Evolutionary conservation across 345 rosid species (phyloP).

Genomic region (Bruguiera gymnorhiza): DNA sequence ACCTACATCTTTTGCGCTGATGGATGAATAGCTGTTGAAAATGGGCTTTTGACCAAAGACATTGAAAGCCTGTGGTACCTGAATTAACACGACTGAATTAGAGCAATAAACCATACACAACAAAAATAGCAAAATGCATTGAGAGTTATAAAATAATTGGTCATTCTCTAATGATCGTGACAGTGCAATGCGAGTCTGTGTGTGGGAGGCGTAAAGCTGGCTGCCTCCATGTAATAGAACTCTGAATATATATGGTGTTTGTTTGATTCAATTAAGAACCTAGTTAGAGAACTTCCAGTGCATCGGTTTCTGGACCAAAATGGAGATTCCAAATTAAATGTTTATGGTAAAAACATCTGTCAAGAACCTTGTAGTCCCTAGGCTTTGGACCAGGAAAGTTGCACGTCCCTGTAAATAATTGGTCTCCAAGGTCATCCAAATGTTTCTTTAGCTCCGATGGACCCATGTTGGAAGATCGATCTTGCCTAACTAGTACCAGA

Average conservation of each 20-base stretch:
- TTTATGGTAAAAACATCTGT: not conserved
- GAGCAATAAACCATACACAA: not conserved
- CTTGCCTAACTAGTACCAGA: constrained; percentile 66
- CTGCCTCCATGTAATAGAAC: too few species aligned
- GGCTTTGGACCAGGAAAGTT: constrained; percentile 37
- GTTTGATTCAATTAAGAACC: not conserved
- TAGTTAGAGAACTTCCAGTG: too few species aligned
- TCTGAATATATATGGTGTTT: too few species aligned
- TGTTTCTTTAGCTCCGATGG: constrained; percentile 60
- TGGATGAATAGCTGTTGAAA: constrained; percentile 37
- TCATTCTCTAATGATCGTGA: too few species aligned
- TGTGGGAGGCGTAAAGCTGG: too few species aligned
- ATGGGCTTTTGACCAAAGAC: constrained; percentile 55
- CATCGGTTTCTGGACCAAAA: too few species aligned
- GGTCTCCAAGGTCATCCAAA: constrained; percentile 73
- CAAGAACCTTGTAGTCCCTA: constrained; percentile 45
- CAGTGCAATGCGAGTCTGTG: too few species aligned
- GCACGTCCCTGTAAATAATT: constrained; percentile 73
- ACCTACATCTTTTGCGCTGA: constrained; percentile 65
- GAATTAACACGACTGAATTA: not conserved
- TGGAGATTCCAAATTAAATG: too few species aligned
- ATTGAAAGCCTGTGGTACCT: constrained; percentile 77
- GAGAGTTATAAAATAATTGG: too few species aligned
- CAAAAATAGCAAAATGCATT: not conserved
- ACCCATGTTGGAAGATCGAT: constrained; percentile 48